Conservation (phyloP, 2,329 filamentous ascomycete species). For the Fragosphaeria purpurea region DNA sequence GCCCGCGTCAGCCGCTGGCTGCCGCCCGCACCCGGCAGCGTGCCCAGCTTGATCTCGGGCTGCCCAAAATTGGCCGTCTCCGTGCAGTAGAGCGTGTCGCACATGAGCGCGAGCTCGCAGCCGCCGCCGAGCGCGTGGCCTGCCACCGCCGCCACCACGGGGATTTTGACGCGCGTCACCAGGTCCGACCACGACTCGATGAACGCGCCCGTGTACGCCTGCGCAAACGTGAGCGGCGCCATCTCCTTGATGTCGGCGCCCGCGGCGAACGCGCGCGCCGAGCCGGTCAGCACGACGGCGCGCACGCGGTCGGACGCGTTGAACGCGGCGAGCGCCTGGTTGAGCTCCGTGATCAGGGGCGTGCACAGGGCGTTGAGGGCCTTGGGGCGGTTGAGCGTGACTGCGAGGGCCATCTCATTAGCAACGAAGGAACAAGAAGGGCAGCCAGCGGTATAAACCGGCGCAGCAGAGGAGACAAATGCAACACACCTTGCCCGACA, state of each 20-base stretch:
- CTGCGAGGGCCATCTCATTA: slow-evolving; percentile 32
- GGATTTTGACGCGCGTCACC: slow-evolving; percentile 78
- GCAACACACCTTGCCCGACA: slow-evolving; percentile 67
- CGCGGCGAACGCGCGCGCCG: slow-evolving; percentile 81
- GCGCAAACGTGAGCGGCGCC: slow-evolving; percentile 79
- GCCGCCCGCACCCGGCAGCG: slow-evolving; percentile 84
- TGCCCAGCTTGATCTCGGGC: slow-evolving; percentile 92
- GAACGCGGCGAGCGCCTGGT: slow-evolving; percentile 62
- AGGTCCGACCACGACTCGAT: slow-evolving; percentile 91
- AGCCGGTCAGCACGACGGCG: slow-evolving; percentile 80
- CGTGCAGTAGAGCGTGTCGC: slow-evolving; percentile 87
- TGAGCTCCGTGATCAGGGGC: slow-evolving; percentile 83
- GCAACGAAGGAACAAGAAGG: too few relatives aligned
- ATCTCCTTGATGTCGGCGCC: slow-evolving; percentile 99
- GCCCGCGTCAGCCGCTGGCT: slow-evolving; percentile 79
- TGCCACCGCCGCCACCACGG: slow-evolving; percentile 86
- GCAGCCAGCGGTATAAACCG: neutral
- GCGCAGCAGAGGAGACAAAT: too few relatives aligned
- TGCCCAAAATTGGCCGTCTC: slow-evolving; percentile 84
- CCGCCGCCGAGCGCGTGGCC: slow-evolving; percentile 91
- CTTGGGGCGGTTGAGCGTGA: slow-evolving; percentile 89
- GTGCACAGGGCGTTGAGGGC: slow-evolving; percentile 90
- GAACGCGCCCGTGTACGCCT: slow-evolving; percentile 82
- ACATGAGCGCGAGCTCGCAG: slow-evolving; percentile 96
- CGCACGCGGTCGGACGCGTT: slow-evolving; percentile 60